Percentiles rank a stretch among this genome's conserved stretches.
These are phyloP conservation scores for Oryza brachyantha DNA, from an alignment of 176 grass and related monocot species.

Conservation along the genomic window DNA sequence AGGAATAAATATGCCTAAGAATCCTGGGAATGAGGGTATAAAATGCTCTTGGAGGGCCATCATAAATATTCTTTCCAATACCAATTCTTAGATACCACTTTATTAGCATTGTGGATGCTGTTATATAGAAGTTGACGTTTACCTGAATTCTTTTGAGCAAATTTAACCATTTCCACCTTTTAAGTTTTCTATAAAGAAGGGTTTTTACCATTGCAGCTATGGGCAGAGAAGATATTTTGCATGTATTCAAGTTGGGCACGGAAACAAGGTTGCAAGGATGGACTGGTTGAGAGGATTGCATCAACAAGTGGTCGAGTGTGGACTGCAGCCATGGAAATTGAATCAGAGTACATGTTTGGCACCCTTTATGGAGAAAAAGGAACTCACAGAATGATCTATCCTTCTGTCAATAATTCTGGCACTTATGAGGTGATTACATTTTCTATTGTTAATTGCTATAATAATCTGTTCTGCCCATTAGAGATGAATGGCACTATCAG, in stretches of 20 bases:
- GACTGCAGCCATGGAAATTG: conserved; percentile 64
- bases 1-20: background rate
- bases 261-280: conserved; percentile 71
- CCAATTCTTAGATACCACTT: background rate
- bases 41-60: background rate
- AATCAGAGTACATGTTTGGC: conserved; percentile 90
- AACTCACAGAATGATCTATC: conserved; percentile 66
- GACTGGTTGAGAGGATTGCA: conserved; percentile 53
- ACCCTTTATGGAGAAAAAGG: conserved; percentile 93
- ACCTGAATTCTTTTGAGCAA: conserved; percentile 3
- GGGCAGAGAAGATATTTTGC: conserved; percentile 68
- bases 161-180: background rate
- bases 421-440: conserved; percentile 56
- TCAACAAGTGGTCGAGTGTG: conserved; percentile 41
- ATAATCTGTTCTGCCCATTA: background rate
- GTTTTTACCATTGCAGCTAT: conserved; percentile 45
- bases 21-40: background rate
- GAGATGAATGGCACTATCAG: background rate
- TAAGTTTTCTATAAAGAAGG: background rate
- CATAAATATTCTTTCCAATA: background rate
- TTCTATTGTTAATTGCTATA: conserved; percentile 6
- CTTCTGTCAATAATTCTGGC: conserved; percentile 38
- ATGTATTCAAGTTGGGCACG: conserved; percentile 85
- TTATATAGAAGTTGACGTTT: background rate
- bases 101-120: background rate